phyloP scores from a whole-genome alignment of 208 protist species.

The Novymonas esmeraldas region DNA sequence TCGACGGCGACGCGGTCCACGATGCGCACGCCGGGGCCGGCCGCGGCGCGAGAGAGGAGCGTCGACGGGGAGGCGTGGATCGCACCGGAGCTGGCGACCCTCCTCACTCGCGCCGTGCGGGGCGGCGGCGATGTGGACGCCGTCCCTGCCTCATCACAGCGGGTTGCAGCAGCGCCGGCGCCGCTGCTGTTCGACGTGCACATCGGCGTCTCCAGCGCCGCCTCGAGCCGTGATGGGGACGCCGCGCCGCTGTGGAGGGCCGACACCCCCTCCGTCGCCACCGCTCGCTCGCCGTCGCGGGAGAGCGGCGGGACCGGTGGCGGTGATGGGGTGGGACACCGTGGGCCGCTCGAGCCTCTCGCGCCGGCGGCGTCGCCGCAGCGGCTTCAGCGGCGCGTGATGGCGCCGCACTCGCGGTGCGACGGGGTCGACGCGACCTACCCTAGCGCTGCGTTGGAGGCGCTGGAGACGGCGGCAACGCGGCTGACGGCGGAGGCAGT shows the following conservation, averaged over 20 bases:
- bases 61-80: too few species aligned
- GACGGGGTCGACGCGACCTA: conserved; percentile 14
- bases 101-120: conserved; percentile 23
- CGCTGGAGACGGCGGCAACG: conserved; percentile 16
- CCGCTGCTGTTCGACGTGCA: conserved; percentile 17
- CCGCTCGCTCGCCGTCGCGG: too few species aligned
- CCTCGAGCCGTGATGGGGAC: not conserved
- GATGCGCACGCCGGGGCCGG: not conserved
- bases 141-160: too few species aligned
- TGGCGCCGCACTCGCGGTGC: not conserved
- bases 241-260: too few species aligned
- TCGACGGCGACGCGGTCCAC: not conserved
- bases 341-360: not conserved
- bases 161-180: not conserved
- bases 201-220: conserved; percentile 3
- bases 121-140: too few species aligned
- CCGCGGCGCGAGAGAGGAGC: not conserved
- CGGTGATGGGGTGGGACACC: too few species aligned
- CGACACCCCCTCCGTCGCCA: too few species aligned
- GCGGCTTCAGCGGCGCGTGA: not conserved
- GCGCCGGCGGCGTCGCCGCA: not conserved
- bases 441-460: conserved; percentile 16
- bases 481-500: conserved; percentile 18
- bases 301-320: too few species aligned
- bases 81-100: conserved; percentile 14